Percentiles rank a stretch among this genome's conserved stretches.
Evolutionary conservation across 2,329 filamentous ascomycete species (phyloP).

Genomic region (Ceratocystis colombiana): DNA sequence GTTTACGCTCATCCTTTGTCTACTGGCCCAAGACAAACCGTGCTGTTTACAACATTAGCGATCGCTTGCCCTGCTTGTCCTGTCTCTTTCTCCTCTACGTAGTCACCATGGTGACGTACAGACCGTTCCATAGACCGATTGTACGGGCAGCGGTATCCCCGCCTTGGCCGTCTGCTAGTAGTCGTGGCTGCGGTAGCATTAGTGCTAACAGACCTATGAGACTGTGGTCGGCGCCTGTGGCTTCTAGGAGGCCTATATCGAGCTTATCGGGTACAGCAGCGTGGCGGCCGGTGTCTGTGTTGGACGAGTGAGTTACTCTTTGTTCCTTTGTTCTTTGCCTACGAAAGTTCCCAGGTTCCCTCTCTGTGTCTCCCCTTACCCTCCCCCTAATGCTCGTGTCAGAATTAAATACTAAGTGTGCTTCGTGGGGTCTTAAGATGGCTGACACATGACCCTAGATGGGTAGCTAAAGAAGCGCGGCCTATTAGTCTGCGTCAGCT

Average conservation of each 20-base stretch:
- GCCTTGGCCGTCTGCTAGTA: neutral
- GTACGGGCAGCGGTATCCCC: neutral
- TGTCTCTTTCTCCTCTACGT: neutral
- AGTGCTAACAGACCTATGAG: neutral
- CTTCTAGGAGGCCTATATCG: neutral
- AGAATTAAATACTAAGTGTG: slow-evolving; percentile 6
- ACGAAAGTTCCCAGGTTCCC: neutral
- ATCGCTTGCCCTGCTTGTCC: neutral
- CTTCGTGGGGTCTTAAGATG: slow-evolving; percentile 20
- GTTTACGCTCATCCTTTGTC: neutral
- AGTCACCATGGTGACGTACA: slow-evolving; percentile 5
- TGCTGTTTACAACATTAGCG: neutral
- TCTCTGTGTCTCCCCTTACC: slow-evolving; percentile 9
- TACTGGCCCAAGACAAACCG: neutral
- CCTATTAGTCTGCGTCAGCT: slow-evolving; percentile 95
- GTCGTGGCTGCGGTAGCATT: neutral
- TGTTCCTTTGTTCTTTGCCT: neutral
- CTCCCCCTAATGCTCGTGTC: neutral
- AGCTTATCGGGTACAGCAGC: slow-evolving; percentile 32
- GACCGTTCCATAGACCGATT: neutral
- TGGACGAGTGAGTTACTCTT: slow-evolving; percentile 48
- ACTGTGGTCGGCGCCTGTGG: neutral
- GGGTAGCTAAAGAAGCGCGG: slow-evolving; percentile 82
- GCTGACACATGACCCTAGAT: slow-evolving; percentile 45
- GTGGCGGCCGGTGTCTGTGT: slow-evolving; percentile 54